These are phyloP conservation scores for Harrya chromipes DNA, from an alignment of 768 basidiomycete genomes.

Conservation along the genomic window DNA sequence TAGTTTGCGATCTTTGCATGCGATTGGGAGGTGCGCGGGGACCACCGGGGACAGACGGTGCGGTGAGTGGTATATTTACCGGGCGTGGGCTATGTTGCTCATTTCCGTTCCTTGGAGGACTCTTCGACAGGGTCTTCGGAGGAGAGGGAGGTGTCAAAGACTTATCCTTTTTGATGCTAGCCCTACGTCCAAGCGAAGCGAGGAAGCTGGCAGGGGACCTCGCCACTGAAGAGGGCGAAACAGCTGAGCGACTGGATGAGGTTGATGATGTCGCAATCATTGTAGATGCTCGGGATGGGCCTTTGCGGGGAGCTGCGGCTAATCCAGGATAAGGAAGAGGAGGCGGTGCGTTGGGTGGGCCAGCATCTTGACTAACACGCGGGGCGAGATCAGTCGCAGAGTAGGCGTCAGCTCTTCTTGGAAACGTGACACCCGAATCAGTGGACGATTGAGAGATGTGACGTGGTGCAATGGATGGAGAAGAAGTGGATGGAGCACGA, in stretches of 20 bases:
- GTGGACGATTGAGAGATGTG: slow-evolving; percentile 71
- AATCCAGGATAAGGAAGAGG: slow-evolving; percentile 75
- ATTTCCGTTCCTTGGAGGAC: slow-evolving; percentile 27
- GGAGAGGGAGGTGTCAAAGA: slow-evolving; percentile 31
- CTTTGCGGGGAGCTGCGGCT: slow-evolving; percentile 35
- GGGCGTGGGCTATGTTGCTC: slow-evolving; percentile 30
- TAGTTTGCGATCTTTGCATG: slow-evolving; percentile 64
- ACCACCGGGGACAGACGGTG: slow-evolving; percentile 67
- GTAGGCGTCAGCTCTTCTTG: slow-evolving; percentile 73
- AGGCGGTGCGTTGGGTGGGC: slow-evolving; percentile 53
- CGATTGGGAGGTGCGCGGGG: slow-evolving; percentile 68
- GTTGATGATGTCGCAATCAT: slow-evolving; percentile 40
- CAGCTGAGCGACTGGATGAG: slow-evolving; percentile 46
- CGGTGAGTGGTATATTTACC: slow-evolving; percentile 26
- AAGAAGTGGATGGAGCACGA: slow-evolving; percentile 37
- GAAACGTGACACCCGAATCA: slow-evolving; percentile 76
- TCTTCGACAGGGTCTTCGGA: slow-evolving; percentile 36
- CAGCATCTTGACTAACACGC: slow-evolving; percentile 43
- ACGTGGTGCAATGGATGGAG: slow-evolving; percentile 53
- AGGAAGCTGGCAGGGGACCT: slow-evolving; percentile 64
- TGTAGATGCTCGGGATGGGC: slow-evolving; percentile 30
- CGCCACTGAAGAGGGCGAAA: slow-evolving; percentile 37
- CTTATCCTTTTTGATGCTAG: slow-evolving; percentile 48
- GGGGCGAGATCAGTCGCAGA: slow-evolving; percentile 71
- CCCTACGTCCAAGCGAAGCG: slow-evolving; percentile 68